These are phyloP conservation scores for Boletus rufocinnamomeus DNA, from an alignment of 768 basidiomycete genomes.

Conservation along the genomic window DNA sequence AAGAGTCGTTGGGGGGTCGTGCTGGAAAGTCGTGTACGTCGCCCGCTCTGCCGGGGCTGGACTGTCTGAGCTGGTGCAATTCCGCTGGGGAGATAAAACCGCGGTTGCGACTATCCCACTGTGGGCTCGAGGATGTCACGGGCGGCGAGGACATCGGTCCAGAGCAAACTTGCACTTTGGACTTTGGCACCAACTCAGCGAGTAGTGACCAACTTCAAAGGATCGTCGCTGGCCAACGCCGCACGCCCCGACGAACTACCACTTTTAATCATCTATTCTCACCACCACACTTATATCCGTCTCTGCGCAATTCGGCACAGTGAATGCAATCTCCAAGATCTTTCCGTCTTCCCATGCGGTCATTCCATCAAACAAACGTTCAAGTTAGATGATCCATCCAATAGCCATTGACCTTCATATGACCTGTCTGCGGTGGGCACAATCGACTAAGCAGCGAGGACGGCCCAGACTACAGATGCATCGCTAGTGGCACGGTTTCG, in stretches of 20 bases:
- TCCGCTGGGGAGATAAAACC: constrained; percentile 38
- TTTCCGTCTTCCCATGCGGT: background rate
- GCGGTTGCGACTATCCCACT: constrained; percentile 38
- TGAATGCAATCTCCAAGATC: background rate
- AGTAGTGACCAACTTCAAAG: background rate
- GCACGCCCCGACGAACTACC: background rate
- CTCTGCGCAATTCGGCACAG: background rate
- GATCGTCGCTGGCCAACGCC: constrained; percentile 14
- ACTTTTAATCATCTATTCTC: background rate
- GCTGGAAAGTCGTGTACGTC: too few species aligned
- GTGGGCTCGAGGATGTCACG: constrained; percentile 33
- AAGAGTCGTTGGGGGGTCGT: too few species aligned
- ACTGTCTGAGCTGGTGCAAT: constrained; percentile 37
- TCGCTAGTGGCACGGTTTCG: too few species aligned
- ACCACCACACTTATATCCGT: background rate
- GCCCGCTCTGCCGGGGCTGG: constrained; percentile 31
- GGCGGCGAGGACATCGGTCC: constrained; percentile 19
- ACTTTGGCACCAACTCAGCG: background rate
- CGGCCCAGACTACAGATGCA: background rate
- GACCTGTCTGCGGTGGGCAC: background rate
- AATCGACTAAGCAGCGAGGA: background rate
- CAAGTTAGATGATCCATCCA: background rate
- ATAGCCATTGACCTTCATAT: background rate
- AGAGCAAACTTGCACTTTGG: background rate
- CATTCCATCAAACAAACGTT: background rate